Base-by-base conservation (phyloP, 148 eudicot species). In the Diospyros lotus region DNA sequence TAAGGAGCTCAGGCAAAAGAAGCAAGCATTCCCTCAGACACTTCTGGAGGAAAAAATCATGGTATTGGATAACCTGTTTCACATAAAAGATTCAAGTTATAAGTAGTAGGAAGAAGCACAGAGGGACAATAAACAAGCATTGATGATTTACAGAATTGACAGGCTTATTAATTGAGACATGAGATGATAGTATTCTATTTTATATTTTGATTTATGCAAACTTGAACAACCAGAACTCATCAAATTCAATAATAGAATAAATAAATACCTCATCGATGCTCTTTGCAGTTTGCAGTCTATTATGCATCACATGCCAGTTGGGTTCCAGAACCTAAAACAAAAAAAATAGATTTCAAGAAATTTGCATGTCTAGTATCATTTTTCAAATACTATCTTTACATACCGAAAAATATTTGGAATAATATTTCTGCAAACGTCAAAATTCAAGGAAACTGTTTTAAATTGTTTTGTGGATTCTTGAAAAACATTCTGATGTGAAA, bases 11-110 rank as follows among this genome's bases (percentile, higher is more conserved):
- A 40, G 99, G 99, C 64, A 94, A 82, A 82, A 96, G 99, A 60
- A 96, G 92, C 87, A 93, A 88, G 81, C 99, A 96, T 80, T 96
- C 99, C 82, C 93, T 87, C 68, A 96, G 82, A 75, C 99, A 93
- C 82, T 96, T 96, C 66, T 93, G 87, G 41, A 96, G 94, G 76
- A 96, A 93, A 76, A 88, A 77, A 75, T 96, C 95, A 73, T 91
- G 96, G 80, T 85, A 43, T 39, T 72, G 75, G 28, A 93, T 87
- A 76, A 93, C 97, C 97, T 93, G 84, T 65, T 78, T 18, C 65
- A 51, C 41, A 66, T 61, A 75, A 72, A 71, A 52, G 4, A 71
- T 55, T 56, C 10, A 62, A 58, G 67, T 72, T 6, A 68, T 63
- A 43, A 58, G 42, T 41, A 43, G 7, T 5, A 64, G 41, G 45